These are phyloP conservation scores for Colletotrichum gloeosporioides DNA, from an alignment of 2,329 filamentous ascomycete species.

Conservation along the genomic window DNA sequence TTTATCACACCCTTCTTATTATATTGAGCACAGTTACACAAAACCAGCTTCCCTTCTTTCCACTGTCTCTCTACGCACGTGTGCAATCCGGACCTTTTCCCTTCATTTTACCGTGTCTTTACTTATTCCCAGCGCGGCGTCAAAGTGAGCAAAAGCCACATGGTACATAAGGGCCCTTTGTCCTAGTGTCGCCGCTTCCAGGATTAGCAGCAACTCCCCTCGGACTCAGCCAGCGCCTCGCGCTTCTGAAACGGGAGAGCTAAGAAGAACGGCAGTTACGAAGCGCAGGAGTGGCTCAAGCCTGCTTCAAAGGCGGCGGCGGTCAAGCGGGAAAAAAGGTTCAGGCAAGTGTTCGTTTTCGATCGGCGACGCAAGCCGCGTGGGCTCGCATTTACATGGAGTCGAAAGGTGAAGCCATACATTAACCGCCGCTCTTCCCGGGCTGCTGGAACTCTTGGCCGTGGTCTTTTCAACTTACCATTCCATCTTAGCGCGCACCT, in stretches of 20 bases:
- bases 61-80: neutral
- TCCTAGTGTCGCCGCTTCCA: slow-evolving; percentile 1
- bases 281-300: neutral
- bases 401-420: neutral
- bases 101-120: neutral
- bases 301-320: neutral
- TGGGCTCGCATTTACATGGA: neutral
- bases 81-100: neutral
- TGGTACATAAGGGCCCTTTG: slow-evolving; percentile 4
- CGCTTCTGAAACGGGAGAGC: neutral
- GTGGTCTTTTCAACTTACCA: neutral
- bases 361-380: neutral
- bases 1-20: neutral
- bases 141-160: slow-evolving; percentile 2
- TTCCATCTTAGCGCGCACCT: neutral
- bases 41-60: neutral
- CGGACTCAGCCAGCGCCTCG: neutral
- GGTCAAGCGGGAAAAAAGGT: neutral
- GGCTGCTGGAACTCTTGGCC: too few relatives aligned
- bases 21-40: neutral
- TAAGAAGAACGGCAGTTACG: neutral
- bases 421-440: neutral
- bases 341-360: neutral
- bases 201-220: slow-evolving; percentile 3
- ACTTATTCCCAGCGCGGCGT: neutral